Base-by-base conservation (phyloP, 2,329 filamentous ascomycete genomes). In the Botrytis medusae region DNA sequence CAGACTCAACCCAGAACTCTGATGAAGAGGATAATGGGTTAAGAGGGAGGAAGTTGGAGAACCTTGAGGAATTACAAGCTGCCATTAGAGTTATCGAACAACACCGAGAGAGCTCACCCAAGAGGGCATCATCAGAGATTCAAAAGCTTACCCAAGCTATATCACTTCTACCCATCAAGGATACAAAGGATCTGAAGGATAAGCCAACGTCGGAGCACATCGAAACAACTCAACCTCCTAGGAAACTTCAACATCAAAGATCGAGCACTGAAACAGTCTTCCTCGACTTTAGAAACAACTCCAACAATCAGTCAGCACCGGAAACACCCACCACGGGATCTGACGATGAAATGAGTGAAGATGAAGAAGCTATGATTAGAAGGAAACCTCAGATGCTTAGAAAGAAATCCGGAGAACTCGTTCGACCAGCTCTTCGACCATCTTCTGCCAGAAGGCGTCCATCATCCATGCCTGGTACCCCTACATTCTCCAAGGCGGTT, bases 331-430 rank as follows among this genome's bases (percentile, higher is more conserved):
- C 85, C 46, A 84, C 84, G 3, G 83, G 81, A 14, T 90, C 89
- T 0, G 89, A 91, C 67, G 90, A 91, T 20, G 77, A 75, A 4
- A 46, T 77, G 46, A 87, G 87, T 63, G 86, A 89, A 74, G 80
- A 88, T 83, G 77, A 91, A 87, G 81, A 79, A 84, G 89, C 82
- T 84, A 91, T 72, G 78, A 87, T 74, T 82, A 81, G 80, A 76
- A 86, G 84, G 78, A 97, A 96, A 84, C 94, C 95, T n/a, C 90
- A 91, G 71, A 97, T 98, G 90, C 91, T 99, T 18, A 91, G 96
- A 79, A 99, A 99, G 86, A 99, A 99, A 87, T 98, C 96, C 57
- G 96, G 96, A 48, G 96, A 99, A 84, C 87, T 99, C 51, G 96
- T 99, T 73, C 91, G 96, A 78, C 96, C 96, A 20, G 96, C 96